Evolutionary conservation across 805 yeast genomes (phyloP).

Genomic region (Saccharomycopsis javanensis): DNA sequence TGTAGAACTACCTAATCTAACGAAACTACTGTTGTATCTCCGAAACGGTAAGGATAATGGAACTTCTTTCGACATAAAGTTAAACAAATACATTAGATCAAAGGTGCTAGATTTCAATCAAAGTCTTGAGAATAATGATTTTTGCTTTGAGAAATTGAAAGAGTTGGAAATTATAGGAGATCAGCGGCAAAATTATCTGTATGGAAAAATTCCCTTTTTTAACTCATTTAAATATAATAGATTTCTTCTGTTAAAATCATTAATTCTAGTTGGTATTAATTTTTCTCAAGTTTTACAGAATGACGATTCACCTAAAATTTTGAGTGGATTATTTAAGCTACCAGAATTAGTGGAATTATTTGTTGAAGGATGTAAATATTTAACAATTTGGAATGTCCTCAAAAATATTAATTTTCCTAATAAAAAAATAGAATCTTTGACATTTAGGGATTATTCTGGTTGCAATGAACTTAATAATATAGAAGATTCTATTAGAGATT

Average conservation of each 20-base stretch:
- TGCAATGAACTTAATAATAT: not conserved
- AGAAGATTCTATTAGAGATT: not conserved
- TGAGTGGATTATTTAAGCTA: slow-evolving; percentile 3
- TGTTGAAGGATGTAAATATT: slow-evolving; percentile 8
- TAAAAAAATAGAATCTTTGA: not conserved
- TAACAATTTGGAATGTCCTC: slow-evolving; percentile 3
- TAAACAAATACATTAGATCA: not conserved
- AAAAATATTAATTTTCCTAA: not conserved
- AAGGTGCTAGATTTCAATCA: slow-evolving; percentile 2
- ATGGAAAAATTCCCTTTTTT: slow-evolving; percentile 10
- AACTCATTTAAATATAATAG: slow-evolving; percentile 1
- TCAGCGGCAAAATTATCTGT: slow-evolving; percentile 1
- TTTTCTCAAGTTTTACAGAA: slow-evolving; percentile 1
- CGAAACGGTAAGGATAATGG: slow-evolving; percentile 8
- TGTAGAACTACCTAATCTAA: slow-evolving; percentile 2
- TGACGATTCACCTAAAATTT: not conserved
- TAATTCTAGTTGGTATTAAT: slow-evolving; percentile 9
- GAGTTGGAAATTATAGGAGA: slow-evolving; percentile 7
- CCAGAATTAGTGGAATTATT: slow-evolving; percentile 7
- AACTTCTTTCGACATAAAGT: not conserved
- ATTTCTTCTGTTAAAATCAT: slow-evolving; percentile 6
- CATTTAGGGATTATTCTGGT: not conserved
- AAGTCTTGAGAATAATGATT: not conserved
- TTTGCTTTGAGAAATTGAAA: not conserved
- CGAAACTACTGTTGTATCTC: slow-evolving; percentile 1